phyloP scores from a whole-genome alignment of 2,329 filamentous ascomycete species.

The Cadophora luteo-olivacea region DNA sequence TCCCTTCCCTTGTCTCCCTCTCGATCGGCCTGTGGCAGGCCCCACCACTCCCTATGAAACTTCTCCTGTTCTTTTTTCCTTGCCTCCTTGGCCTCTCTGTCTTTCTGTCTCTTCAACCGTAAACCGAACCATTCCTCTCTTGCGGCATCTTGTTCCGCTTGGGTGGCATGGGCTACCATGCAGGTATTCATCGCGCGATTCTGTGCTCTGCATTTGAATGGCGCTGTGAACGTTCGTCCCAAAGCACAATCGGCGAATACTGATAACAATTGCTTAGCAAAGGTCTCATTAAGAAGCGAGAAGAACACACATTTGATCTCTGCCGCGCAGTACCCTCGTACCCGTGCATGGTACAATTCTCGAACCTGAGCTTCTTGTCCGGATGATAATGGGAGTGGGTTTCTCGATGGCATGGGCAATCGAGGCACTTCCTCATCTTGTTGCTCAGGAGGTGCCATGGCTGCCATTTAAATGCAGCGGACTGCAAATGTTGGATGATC shows the following conservation, averaged over 20 bases:
- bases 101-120: conserved; percentile 71
- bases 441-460: conserved; percentile 39
- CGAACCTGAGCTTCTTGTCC: conserved; percentile 83
- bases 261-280: conserved; percentile 47
- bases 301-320: conserved; percentile 73
- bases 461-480: conserved; percentile 36
- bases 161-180: conserved; percentile 87
- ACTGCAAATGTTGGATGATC: conserved; percentile 13
- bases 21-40: conserved; percentile 62
- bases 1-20: conserved; percentile 62
- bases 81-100: conserved; percentile 68
- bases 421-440: conserved; percentile 40
- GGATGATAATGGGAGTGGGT: conserved; percentile 83
- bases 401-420: conserved; percentile 63
- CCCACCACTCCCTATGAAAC: conserved; percentile 73
- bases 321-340: conserved; percentile 75
- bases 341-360: conserved; percentile 80
- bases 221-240: conserved; percentile 84
- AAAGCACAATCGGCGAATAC: conserved; percentile 92
- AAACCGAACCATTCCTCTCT: conserved; percentile 91
- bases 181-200: conserved; percentile 91
- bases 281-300: too few species aligned
- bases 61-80: conserved; percentile 67
- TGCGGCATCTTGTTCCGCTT: conserved; percentile 83
- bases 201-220: conserved; percentile 82